Percentiles rank a stretch among this genome's conserved stretches.
phyloP scores from a whole-genome alignment of 768 basidiomycete genomes.

The Lyophyllum shimeji region DNA sequence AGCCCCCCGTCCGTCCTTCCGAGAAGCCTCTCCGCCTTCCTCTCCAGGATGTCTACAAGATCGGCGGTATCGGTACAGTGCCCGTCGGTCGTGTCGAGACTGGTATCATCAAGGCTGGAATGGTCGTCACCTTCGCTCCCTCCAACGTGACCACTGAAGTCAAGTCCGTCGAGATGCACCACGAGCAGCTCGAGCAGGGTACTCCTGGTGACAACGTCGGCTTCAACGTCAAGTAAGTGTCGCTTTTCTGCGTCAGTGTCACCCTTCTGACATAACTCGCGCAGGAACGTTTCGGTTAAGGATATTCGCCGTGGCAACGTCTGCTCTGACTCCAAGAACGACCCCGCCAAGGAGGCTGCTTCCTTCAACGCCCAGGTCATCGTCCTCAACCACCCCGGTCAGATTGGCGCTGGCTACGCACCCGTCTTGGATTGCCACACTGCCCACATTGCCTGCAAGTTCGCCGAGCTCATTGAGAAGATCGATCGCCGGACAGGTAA shows the following conservation, averaged over 20 bases:
- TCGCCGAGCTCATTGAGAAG: constrained; percentile 97
- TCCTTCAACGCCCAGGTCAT: constrained; percentile 99
- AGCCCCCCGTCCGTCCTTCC: constrained; percentile 93
- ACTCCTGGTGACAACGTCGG: constrained; percentile 98
- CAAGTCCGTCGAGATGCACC: constrained; percentile 99
- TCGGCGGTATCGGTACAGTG: constrained; percentile 99
- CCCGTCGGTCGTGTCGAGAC: constrained; percentile 99
- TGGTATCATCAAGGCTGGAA: constrained; percentile 99
- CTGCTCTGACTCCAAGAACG: constrained; percentile 99
- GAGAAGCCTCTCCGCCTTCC: constrained; percentile 99
- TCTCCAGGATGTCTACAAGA: constrained; percentile 99
- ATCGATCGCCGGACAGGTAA: constrained; percentile 99
- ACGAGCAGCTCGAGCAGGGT: constrained; percentile 96
- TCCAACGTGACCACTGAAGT: constrained; percentile 99
- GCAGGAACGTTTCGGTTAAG: constrained; percentile 99
- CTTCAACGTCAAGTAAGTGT: constrained; percentile 91
- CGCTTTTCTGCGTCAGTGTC: not conserved
- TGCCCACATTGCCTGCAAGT: constrained; percentile 99
- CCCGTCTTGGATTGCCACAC: constrained; percentile 99
- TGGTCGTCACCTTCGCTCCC: constrained; percentile 97
- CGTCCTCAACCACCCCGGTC: constrained; percentile 99
- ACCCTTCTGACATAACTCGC: constrained; percentile 4
- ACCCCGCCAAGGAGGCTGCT: constrained; percentile 98
- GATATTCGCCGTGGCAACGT: constrained; percentile 99
- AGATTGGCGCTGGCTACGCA: constrained; percentile 98